A percentile compares a stretch with the other conserved stretches of the same genome.
Conservation (phyloP, 1,284 basidiomycete genomes). For the Leccinum pseudoinsigne region DNA sequence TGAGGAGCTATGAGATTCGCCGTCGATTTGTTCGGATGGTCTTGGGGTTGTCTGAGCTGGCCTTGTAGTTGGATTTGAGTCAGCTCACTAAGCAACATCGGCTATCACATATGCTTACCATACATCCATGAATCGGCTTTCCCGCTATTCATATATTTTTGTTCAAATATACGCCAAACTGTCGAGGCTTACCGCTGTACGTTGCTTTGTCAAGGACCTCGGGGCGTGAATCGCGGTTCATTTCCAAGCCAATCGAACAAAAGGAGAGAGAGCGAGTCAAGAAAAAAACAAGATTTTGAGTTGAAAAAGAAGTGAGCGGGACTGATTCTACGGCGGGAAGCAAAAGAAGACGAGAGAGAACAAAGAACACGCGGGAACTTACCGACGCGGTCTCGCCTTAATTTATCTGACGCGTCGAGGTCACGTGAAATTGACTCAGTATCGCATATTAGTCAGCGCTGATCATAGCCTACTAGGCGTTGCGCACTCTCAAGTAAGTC, state of each 20-base stretch:
- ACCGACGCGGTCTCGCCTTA: constrained; percentile 1
- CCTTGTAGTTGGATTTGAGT: constrained; percentile 15
- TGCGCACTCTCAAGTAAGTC: constrained; percentile 10
- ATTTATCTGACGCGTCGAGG: constrained; percentile 36
- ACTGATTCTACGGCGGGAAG: constrained; percentile 20
- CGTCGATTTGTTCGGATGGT: constrained; percentile 6
- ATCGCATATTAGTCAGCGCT: constrained; percentile 5
- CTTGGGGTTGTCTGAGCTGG: constrained; percentile 14
- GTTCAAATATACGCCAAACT: background rate
- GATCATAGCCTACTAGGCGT: constrained; percentile 4
- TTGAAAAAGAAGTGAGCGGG: constrained; percentile 14
- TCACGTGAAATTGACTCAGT: constrained; percentile 33
- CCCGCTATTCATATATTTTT: background rate
- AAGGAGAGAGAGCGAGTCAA: constrained; percentile 1
- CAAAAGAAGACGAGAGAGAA: constrained; percentile 17
- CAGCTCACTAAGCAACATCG: background rate
- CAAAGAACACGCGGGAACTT: constrained; percentile 23
- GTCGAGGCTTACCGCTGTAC: constrained; percentile 17
- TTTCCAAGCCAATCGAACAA: constrained; percentile 8
- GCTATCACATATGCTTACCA: constrained; percentile 16
- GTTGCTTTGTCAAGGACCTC: constrained; percentile 10
- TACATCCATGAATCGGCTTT: constrained; percentile 11
- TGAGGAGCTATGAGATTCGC: constrained; percentile 1
- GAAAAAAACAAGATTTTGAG: constrained; percentile 5
- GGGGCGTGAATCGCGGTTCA: constrained; percentile 31